Evolutionary conservation across 768 basidiomycete genomes (phyloP).

Genomic region (Tulasnella sp.): DNA sequence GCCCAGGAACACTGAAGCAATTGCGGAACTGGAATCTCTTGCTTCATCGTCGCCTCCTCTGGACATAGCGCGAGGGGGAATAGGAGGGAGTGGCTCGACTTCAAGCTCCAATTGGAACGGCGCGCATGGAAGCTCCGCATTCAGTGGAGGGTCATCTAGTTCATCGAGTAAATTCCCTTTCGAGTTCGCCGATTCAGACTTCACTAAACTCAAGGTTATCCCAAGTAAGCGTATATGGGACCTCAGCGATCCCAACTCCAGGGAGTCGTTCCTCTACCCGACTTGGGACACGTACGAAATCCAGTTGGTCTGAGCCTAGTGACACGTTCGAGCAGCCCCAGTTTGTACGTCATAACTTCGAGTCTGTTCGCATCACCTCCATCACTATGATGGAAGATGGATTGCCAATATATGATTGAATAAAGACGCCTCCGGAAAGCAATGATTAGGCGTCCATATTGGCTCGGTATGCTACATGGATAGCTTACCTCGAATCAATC

Average conservation of each 20-base stretch:
- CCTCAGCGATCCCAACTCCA: constrained; percentile 25
- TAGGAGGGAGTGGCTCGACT: background rate
- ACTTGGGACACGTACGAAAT: constrained; percentile 49
- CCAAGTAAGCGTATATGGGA: constrained; percentile 34
- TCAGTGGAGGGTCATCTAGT: constrained; percentile 19
- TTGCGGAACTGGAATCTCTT: constrained; percentile 39
- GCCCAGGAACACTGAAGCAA: constrained; percentile 50
- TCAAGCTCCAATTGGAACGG: background rate
- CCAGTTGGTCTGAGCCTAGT: background rate
- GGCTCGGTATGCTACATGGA: background rate
- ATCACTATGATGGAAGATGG: background rate
- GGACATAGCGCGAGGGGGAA: no score
- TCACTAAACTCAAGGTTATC: constrained; percentile 41
- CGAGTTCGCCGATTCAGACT: constrained; percentile 38
- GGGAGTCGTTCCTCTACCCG: constrained; percentile 43
- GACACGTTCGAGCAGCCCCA: no score
- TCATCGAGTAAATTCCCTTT: constrained; percentile 41
- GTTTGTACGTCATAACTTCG: no score
- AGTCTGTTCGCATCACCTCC: no score
- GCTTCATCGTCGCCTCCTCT: no score
- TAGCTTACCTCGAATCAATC: background rate
- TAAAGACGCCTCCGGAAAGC: background rate
- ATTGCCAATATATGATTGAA: background rate
- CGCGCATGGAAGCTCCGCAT: constrained; percentile 7
- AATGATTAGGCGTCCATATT: background rate